Evolutionary conservation across 768 basidiomycete genomes (phyloP).

Genomic region (Mycena olivaceomarginata): DNA sequence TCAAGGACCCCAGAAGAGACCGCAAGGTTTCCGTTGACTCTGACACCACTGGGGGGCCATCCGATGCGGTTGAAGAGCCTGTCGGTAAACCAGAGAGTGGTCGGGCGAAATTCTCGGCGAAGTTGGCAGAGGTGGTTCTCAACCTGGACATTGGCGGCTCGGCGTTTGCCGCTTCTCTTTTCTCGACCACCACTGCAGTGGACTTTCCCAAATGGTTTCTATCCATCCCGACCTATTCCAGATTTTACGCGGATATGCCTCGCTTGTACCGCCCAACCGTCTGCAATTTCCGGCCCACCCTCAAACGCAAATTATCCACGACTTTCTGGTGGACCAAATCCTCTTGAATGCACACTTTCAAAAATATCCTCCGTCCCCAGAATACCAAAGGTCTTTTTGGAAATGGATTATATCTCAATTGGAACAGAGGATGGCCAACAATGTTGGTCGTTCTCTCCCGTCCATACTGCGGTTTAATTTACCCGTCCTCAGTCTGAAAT

Average conservation of each 20-base stretch:
- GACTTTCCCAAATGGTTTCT: background rate
- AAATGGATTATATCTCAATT: constrained; percentile 79
- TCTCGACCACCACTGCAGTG: background rate
- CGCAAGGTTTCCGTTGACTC: constrained; percentile 58
- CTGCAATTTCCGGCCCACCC: constrained; percentile 64
- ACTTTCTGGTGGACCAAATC: constrained; percentile 72
- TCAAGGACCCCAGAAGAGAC: constrained; percentile 61
- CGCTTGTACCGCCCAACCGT: constrained; percentile 66
- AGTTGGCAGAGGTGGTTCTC: constrained; percentile 55
- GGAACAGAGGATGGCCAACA: constrained; percentile 65
- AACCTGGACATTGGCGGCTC: constrained; percentile 31
- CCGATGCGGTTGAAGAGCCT: constrained; percentile 43
- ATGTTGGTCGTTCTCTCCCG: constrained; percentile 43
- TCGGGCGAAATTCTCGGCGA: constrained; percentile 61
- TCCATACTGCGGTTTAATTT: constrained; percentile 34
- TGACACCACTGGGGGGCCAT: constrained; percentile 31
- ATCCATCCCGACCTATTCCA: constrained; percentile 61
- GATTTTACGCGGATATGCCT: constrained; percentile 71
- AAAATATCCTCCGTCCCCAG: constrained; percentile 76
- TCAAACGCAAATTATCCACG: constrained; percentile 65
- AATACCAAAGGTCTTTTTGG: constrained; percentile 83
- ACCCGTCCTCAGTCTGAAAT: constrained; percentile 60
- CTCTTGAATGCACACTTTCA: constrained; percentile 72
- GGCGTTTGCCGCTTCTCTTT: too few relatives aligned
- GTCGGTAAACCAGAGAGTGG: constrained; percentile 51